A percentile compares a stretch with the other conserved stretches of the same genome.
Evolutionary conservation across 169 alveolate genomes (phyloP).

Genomic region (Babesia sp.): DNA sequence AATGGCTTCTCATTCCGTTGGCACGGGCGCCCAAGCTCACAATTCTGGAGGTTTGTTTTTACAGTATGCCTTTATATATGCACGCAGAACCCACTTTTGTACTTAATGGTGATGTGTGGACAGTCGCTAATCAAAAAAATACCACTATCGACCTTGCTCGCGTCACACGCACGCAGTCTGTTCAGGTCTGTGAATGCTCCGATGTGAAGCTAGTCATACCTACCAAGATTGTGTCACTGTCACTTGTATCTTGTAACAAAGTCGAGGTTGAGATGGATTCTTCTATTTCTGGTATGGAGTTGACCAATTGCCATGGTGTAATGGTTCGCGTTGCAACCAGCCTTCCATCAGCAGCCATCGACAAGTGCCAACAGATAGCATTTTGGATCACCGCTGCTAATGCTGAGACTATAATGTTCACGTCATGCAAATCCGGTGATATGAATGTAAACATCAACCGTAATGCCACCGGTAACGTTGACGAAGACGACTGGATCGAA

Average conservation of each 20-base stretch:
- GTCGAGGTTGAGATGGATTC: slow-evolving; percentile 55
- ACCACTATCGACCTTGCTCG: slow-evolving; percentile 43
- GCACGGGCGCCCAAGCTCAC: background rate
- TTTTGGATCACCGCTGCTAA: slow-evolving; percentile 55
- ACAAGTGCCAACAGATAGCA: slow-evolving; percentile 64
- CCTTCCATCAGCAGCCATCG: slow-evolving; percentile 64
- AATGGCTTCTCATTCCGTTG: too few relatives aligned
- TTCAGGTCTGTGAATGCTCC: slow-evolving; percentile 40
- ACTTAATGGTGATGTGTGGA: slow-evolving; percentile 61
- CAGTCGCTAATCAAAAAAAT: slow-evolving; percentile 31
- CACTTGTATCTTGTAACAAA: slow-evolving; percentile 39
- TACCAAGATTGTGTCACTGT: slow-evolving; percentile 50
- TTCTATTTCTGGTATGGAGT: slow-evolving; percentile 62
- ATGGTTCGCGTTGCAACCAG: slow-evolving; percentile 41
- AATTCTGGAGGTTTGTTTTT: slow-evolving; percentile 2
- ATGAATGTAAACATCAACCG: slow-evolving; percentile 66
- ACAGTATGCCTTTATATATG: too few relatives aligned
- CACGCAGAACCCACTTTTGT: slow-evolving; percentile 35
- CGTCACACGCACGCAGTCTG: slow-evolving; percentile 45
- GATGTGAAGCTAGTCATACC: slow-evolving; percentile 46
- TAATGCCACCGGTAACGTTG: slow-evolving; percentile 57
- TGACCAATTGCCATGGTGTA: slow-evolving; percentile 56
- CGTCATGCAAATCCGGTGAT: slow-evolving; percentile 69
- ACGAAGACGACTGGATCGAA: slow-evolving; percentile 70
- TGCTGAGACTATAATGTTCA: slow-evolving; percentile 62